phyloP scores from a whole-genome alignment of 2,329 filamentous ascomycete species.

The Colletotrichum sp. region DNA sequence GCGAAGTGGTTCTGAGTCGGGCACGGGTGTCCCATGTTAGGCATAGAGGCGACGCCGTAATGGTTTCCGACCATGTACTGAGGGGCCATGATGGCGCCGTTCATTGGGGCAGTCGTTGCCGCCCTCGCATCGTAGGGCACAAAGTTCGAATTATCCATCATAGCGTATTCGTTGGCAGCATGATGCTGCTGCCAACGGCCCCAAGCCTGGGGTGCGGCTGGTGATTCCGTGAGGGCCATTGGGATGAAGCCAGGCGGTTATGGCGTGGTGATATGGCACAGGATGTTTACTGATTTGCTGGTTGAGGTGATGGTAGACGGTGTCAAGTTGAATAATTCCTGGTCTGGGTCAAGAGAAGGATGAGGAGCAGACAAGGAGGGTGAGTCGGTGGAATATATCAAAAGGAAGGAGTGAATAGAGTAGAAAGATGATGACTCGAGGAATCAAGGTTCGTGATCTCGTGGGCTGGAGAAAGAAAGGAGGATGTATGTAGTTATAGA shows the following conservation, averaged over 20 bases:
- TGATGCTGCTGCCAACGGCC: conserved; percentile 58
- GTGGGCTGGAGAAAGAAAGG: conserved; percentile 6
- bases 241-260: not conserved
- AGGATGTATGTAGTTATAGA: conserved; percentile 6
- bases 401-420: conserved; percentile 7
- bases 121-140: conserved; percentile 55
- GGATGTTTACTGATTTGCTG: conserved; percentile 1
- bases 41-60: conserved; percentile 49
- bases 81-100: conserved; percentile 47
- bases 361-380: not conserved
- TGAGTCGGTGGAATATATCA: not conserved
- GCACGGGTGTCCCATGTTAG: conserved; percentile 46
- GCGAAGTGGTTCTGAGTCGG: conserved; percentile 45
- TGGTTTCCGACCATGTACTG: conserved; percentile 51
- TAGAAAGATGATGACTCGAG: not conserved
- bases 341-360: not conserved
- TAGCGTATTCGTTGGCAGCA: conserved; percentile 43
- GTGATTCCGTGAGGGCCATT: conserved; percentile 55
- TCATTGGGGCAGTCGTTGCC: conserved; percentile 40
- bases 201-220: conserved; percentile 54
- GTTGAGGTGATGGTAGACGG: not conserved
- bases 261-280: not conserved
- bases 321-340: not conserved
- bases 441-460: conserved; percentile 29
- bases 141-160: conserved; percentile 52